Percentiles rank a stretch among this genome's conserved stretches.
Conservation (phyloP, 306 rosid genomes). For the Rosa chinensis region DNA sequence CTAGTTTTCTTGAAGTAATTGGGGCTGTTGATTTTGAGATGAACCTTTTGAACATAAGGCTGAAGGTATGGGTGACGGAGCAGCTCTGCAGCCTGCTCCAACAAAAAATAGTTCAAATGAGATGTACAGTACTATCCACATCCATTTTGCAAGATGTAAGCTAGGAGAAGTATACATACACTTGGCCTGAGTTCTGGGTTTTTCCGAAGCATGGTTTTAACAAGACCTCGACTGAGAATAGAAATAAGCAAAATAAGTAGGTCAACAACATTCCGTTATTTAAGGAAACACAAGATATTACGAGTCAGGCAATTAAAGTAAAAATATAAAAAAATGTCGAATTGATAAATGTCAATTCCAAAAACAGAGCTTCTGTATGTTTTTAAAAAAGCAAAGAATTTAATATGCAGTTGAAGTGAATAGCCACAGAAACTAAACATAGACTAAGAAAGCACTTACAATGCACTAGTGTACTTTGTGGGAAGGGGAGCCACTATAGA, state of each 20-base stretch:
- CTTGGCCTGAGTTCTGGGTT: conserved; percentile 97
- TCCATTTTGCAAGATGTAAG: conserved; percentile 7
- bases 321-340: background rate
- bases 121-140: conserved; percentile 22
- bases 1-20: conserved; percentile 67
- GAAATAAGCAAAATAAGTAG: conserved; percentile 31
- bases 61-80: conserved; percentile 84
- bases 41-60: conserved; percentile 72
- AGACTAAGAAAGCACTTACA: conserved; percentile 53
- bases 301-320: background rate
- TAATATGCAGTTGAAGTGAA: background rate
- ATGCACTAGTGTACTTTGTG: conserved; percentile 84
- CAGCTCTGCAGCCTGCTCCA: conserved; percentile 83
- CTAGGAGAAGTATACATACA: conserved; percentile 58
- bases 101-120: conserved; percentile 34
- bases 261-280: conserved; percentile 15
- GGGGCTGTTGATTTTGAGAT: conserved; percentile 77
- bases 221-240: conserved; percentile 83
- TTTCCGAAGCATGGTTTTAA: conserved; percentile 98
- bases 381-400: background rate
- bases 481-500: conserved; percentile 97
- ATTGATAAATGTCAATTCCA: background rate
- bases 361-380: background rate
- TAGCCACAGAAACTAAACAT: background rate
- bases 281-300: background rate